Base-by-base conservation (phyloP, 1,139 yeast species). In the Yamadazyma pseudoaaseri region DNA sequence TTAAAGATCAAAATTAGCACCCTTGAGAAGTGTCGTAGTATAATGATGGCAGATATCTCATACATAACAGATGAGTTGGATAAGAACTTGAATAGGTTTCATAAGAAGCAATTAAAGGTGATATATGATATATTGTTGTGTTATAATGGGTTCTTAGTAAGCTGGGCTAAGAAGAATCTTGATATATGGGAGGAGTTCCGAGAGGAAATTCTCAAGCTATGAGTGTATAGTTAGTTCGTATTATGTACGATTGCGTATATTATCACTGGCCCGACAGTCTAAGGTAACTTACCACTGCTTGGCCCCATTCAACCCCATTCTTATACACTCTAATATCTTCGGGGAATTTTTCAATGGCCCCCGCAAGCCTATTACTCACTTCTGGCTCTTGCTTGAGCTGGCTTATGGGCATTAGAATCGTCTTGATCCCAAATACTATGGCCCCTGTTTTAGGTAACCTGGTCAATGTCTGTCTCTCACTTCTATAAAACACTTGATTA, bases 151-250 rank as follows among this genome's bases (percentile, higher is more conserved):
- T 73, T 77, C 38, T 70, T 83, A 30, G 61, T 79, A 24, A 79
- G 73, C 38, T 83, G 90, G 89, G 86, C 86, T 3, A 70, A 68
- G 47, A 79, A 79, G 59, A 82, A 81, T 50, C 59, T 79, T 32
- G 87, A 82, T 45, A 70, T 77, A 33, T 83, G 92, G 92, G 81
- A 79, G 48, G 89, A 81, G 42, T 79, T 83, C 9, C 68, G 66
- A 40, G 69, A 65, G 14, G 76, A 70, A 37, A 51, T 70, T 11
- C 38, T 44, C 20, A 60, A 51, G 35, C 39, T 41, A 24, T 41
- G 25, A 27, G 14, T 13, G 10, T 12, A 16, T 12, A 18, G 10
- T 18, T 10, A 7, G 21, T 18, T 7, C 7, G 21, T 8, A 13
- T 22, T 16, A 27, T 17, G n/a, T 9, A n/a, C 30, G 17, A 11